Evolutionary conservation across 495 filamentous ascomycete species (phyloP).

Genomic region (Podospora comata): DNA sequence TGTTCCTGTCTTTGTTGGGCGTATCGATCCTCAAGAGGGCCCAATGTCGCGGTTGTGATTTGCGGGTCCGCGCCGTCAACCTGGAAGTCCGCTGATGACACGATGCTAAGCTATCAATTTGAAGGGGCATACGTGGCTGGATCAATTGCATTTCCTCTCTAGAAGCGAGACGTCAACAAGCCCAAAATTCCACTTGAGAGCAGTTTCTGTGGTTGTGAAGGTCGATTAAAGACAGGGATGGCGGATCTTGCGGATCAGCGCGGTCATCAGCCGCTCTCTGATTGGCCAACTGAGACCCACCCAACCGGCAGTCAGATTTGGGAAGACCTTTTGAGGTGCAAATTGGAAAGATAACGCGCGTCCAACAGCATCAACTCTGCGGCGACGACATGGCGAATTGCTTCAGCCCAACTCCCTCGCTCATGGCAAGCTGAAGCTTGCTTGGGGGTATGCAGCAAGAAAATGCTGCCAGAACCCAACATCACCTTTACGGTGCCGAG

Average conservation of each 20-base stretch:
- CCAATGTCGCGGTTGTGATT: not conserved
- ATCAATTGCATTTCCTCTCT: too few relatives aligned
- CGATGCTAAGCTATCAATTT: too few relatives aligned
- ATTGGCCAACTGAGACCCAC: not conserved
- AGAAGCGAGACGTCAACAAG: too few relatives aligned
- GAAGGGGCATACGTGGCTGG: too few relatives aligned
- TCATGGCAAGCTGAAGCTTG: not conserved
- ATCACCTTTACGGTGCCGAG: constrained; percentile 81
- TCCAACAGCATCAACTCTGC: not conserved
- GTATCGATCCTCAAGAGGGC: not conserved
- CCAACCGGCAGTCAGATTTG: not conserved
- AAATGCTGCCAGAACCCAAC: constrained; percentile 51
- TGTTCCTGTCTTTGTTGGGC: not conserved
- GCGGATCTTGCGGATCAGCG: not conserved
- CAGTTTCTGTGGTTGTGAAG: too few relatives aligned
- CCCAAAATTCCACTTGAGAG: too few relatives aligned
- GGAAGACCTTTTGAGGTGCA: not conserved
- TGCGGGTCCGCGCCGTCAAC: too few relatives aligned
- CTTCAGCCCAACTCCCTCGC: not conserved
- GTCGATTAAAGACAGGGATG: not conserved
- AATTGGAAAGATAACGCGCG: not conserved
- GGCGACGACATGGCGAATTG: not conserved
- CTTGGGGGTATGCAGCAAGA: not conserved
- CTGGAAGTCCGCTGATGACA: too few relatives aligned
- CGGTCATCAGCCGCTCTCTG: not conserved